Evolutionary conservation across 495 filamentous ascomycete genomes (phyloP).

Genomic region (Apodospora peruviana): DNA sequence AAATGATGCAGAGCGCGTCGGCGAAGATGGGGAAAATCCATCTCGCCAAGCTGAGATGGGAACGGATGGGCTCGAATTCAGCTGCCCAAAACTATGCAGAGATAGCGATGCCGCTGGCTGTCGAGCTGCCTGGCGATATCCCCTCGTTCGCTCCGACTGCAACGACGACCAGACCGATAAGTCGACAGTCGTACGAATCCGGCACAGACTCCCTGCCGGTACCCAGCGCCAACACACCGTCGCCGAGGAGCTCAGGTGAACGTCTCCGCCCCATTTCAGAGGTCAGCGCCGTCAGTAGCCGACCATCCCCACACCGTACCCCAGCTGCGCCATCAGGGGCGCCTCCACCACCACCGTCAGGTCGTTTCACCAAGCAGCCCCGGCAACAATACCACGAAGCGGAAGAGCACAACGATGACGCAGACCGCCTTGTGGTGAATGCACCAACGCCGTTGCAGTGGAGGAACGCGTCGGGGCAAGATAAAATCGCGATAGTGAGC

Average conservation of each 20-base stretch:
- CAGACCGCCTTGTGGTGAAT: conserved; percentile 42
- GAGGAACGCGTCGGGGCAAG: conserved; percentile 39
- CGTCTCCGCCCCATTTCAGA: conserved; percentile 28
- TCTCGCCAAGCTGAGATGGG: conserved; percentile 48
- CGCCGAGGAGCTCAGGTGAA: conserved; percentile 40
- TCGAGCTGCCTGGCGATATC: conserved; percentile 45
- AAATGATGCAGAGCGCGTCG: conserved; percentile 67
- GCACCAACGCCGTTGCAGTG: conserved; percentile 51
- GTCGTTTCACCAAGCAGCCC: conserved; percentile 16
- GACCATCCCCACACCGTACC: conserved; percentile 21
- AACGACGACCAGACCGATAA: conserved; percentile 27
- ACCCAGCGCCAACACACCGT: conserved; percentile 29
- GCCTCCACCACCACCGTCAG: conserved; percentile 25
- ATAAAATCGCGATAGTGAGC: conserved; percentile 57
- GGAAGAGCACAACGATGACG: conserved; percentile 26
- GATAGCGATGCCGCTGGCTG: conserved; percentile 34
- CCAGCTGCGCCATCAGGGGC: conserved; percentile 29
- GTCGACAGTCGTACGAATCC: conserved; percentile 43
- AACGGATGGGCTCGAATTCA: conserved; percentile 23
- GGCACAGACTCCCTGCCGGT: conserved; percentile 35
- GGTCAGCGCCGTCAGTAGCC: conserved; percentile 24
- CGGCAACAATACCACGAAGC: too few relatives aligned
- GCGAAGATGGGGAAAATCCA: conserved; percentile 82
- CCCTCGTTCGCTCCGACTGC: conserved; percentile 27
- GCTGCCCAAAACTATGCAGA: conserved; percentile 26